A percentile compares a stretch with the other conserved stretches of the same genome.
Evolutionary conservation across 2,329 filamentous ascomycete species (phyloP).

Genomic region (Cryphonectria parasitica): DNA sequence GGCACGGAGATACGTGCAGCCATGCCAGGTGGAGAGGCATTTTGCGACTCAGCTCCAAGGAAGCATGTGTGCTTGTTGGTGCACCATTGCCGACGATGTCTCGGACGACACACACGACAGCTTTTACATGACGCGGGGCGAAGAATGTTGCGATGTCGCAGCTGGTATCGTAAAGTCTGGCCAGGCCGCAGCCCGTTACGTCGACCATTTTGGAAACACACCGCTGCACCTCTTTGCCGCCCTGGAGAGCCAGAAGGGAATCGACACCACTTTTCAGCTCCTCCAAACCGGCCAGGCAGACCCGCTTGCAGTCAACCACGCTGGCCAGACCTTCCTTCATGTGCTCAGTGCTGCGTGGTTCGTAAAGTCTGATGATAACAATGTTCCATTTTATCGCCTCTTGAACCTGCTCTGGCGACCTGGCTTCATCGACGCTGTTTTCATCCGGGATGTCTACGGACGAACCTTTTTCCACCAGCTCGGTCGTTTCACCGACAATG

Average conservation of each 20-base stretch:
- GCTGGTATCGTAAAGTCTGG: constrained; percentile 31
- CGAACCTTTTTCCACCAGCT: constrained; percentile 57
- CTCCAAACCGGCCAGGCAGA: constrained; percentile 33
- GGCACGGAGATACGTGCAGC: constrained; percentile 32
- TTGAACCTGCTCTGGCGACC: constrained; percentile 40
- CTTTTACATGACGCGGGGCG: constrained; percentile 37
- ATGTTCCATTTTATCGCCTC: constrained; percentile 35
- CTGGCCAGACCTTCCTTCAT: constrained; percentile 55
- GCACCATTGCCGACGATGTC: constrained; percentile 37
- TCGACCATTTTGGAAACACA: constrained; percentile 53
- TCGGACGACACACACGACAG: constrained; percentile 25
- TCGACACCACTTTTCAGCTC: constrained; percentile 34
- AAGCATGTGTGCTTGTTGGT: constrained; percentile 37
- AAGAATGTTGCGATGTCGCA: constrained; percentile 37
- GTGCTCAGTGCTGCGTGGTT: constrained; percentile 45
- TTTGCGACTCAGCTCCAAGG: constrained; percentile 22
- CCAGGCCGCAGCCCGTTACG: constrained; percentile 2
- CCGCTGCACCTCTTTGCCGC: constrained; percentile 51
- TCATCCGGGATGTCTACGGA: constrained; percentile 51
- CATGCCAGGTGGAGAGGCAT: constrained; percentile 21
- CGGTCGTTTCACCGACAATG: constrained; percentile 30
- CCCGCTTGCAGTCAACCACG: constrained; percentile 45
- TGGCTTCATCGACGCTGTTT: neutral
- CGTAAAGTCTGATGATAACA: constrained; percentile 30
- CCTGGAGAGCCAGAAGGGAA: constrained; percentile 34